Evolutionary conservation across 306 rosid genomes (phyloP), one percentile per base, ranked within the genome.

Genomic region (Crotalaria pallida): DNA sequence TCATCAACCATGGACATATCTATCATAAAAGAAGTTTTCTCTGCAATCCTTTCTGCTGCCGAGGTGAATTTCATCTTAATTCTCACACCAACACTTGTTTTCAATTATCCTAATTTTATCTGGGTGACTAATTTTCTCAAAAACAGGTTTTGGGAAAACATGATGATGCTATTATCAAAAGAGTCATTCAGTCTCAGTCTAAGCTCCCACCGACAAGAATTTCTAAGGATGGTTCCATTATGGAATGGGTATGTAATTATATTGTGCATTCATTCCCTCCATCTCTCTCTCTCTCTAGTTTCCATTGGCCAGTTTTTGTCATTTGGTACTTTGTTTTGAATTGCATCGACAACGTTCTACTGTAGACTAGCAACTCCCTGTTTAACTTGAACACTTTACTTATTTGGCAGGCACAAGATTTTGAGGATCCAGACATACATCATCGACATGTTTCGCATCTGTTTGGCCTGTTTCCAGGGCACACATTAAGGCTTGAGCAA

Each of bases 1-100:
- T 93, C 98, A 61, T 63, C 98, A 69, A 93, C 97, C 76, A 93
- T 93, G 97, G 98, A 93, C 86, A 85, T 90, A 23, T 80, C 97
- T 62, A 87, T 93, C 83, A 85, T 88, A 43, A 87, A 83, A 69
- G 98, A 90, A 85, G 89, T 93, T 77, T 90, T 93, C 83, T 82
- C 92, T 19, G 80, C 79, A 36, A 70, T 88, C 34, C 43, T 85
- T 55, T 82, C 97, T 62, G 96, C 98, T 76, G 89, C 97, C 44
- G 90, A 88, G 98, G 96, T 93, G 48, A 75, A 81, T 41, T 67
- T 73, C 70, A 74, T 78, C 50, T 65, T 40, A 59, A 26, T 59
- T 36, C 45, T 44, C 67, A 71, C 33, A 47, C 68, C 40, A 36
- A 48, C 50, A 58, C 26, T 68, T 47, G 56, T 67, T 45, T 13